Conservation (phyloP, 202 grass and related monocot genomes). For the Eragrostis tef region DNA sequence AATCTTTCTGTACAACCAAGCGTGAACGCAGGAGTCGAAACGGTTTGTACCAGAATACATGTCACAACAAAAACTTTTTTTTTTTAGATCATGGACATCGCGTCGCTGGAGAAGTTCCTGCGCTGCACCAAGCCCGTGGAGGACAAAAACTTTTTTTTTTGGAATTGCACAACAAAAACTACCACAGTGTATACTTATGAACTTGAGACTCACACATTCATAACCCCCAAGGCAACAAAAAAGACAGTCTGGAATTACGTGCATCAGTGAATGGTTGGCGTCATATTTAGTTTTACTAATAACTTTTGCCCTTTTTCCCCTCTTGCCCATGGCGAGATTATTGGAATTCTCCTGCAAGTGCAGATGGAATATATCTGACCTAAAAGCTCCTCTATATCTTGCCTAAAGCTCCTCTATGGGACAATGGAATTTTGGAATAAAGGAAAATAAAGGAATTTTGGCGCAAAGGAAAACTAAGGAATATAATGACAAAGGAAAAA, state of each 20-base stretch:
- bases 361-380: not conserved
- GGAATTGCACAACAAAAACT: not conserved
- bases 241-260: not conserved
- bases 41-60: too few species aligned
- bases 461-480: not conserved
- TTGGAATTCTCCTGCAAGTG: not conserved
- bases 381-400: conserved; percentile 24
- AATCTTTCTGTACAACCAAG: not conserved
- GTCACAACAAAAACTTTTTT: not conserved
- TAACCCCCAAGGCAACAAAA: conserved; percentile 3
- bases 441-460: conserved; percentile 4
- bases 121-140: too few species aligned
- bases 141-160: too few species aligned
- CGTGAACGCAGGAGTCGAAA: too few species aligned
- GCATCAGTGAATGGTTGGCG: not conserved
- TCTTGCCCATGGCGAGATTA: not conserved
- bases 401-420: not conserved
- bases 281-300: not conserved
- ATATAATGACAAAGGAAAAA: not conserved
- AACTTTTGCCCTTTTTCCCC: not conserved
- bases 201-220: conserved; percentile 18
- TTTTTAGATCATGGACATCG: too few species aligned
- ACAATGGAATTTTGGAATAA: conserved; percentile 8
- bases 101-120: too few species aligned
- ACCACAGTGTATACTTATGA: not conserved